Evolutionary conservation across 1,139 yeast species (phyloP), one percentile per base, ranked within the genome.

Genomic region (Geotrichum aggregatum): DNA sequence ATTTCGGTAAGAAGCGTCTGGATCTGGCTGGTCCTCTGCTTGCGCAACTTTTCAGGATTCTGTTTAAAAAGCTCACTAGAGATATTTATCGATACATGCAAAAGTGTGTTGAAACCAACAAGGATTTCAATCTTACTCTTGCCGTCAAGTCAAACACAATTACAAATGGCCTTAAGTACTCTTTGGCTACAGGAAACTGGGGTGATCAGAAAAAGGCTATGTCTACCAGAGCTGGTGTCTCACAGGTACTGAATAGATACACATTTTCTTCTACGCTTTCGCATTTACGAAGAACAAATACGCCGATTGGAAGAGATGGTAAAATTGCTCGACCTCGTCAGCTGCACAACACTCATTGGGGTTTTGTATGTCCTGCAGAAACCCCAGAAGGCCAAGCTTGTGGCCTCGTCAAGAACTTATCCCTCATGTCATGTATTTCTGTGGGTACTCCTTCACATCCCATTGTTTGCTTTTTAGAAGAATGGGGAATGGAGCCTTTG

Each of bases 321-420:
- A 92, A 92, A 72, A 80, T 92, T 62, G 98, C 98, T 50, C 89
- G 92, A 66, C 98, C 98, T 50, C 91, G 99, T 76, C 98, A 94
- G 73, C 79, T 92, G 65, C 99, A 94, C 74, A 94, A 94, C 69
- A 92, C 98, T 28, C 99, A 94, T 74, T 94, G 98, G 98, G 99
- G 99, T 66, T 80, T 92, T 65, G 98, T 92, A 42, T 92, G 99
- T 73, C 98, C 99, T 44, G 98, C 99, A 24, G 99, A 92, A 72
- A 92, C 99, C 14, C 99, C 99, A 2, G 99, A 92, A 76, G 99
- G 99, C 66, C 98, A 92, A 75, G 98, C 99, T 47, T 92, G 99
- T 86, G 99, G 99, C 65, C 78, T 92, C 70, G 98, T 94, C 53
- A 92, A 92, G 76, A 92, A 92, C 70, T 77, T 92, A 68, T 89